A percentile compares a stretch with the other conserved stretches of the same genome.
These are phyloP conservation scores for Saraca asoca DNA, from an alignment of 331 rosid genomes.

Conservation along the genomic window DNA sequence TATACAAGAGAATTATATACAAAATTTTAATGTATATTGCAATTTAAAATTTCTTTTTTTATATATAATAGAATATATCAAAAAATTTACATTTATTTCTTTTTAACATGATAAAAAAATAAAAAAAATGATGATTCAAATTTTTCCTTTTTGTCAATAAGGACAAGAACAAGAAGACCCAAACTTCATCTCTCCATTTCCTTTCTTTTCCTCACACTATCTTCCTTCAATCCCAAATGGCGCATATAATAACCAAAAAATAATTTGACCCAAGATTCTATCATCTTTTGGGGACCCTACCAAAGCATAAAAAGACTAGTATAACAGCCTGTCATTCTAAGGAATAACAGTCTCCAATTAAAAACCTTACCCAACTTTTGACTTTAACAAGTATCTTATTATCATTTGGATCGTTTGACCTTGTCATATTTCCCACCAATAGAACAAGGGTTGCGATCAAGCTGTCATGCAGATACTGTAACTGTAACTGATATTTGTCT, in stretches of 20 bases:
- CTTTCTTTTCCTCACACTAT: background rate
- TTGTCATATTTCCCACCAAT: conserved; percentile 9
- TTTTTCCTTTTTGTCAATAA: too few relatives aligned
- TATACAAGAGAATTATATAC: too few relatives aligned
- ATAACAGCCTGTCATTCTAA: conserved; percentile 44
- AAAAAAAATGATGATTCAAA: too few relatives aligned
- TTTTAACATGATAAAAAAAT: too few relatives aligned
- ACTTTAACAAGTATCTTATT: conserved; percentile 32
- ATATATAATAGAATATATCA: too few relatives aligned
- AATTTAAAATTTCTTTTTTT: too few relatives aligned
- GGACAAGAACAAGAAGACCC: too few relatives aligned
- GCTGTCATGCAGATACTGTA: conserved; percentile 32
- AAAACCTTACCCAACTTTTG: conserved; percentile 33
- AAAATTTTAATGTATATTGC: too few relatives aligned
- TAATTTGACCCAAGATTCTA: conserved; percentile 20
- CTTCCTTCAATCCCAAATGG: background rate
- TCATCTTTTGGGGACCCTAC: conserved; percentile 32
- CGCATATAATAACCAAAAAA: background rate
- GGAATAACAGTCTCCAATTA: conserved; percentile 34
- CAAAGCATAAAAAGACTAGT: conserved; percentile 20
- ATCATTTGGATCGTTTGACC: background rate
- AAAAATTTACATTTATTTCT: too few relatives aligned
- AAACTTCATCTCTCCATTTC: background rate
- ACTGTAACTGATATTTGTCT: conserved; percentile 10
- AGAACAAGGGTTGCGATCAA: conserved; percentile 40